Base-by-base conservation (phyloP, 2,329 filamentous ascomycete species). In the Pezicula carpinea region DNA sequence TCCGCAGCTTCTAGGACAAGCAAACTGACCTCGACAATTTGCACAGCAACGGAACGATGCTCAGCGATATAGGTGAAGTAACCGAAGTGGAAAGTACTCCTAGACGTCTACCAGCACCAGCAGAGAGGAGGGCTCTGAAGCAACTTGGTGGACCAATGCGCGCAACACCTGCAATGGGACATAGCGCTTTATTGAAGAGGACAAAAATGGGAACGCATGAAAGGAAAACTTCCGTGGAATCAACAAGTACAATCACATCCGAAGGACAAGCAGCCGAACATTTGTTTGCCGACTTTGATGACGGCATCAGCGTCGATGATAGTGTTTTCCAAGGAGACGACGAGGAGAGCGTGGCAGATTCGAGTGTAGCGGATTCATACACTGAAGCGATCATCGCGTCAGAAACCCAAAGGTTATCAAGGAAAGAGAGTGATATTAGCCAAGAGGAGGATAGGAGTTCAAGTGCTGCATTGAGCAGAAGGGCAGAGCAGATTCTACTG, bases 401-500 rank as follows among this genome's bases (percentile, higher is more conserved):
- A 22, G 59, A 63, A 39, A 58, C 59, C 3, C 50, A 57, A 33
- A 48, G 57, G 22, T 44, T 62, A 31, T 49, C 56, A 10, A 51
- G 42, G 34, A 55, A 41, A 39, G 53, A 58, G 17, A 51, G 42
- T 23, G 64, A 60, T 56, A 67, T 56, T 59, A 66, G 64, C 17
- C 67, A 66, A 39, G 70, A 77, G 3, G 79, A 82, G 47, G 79
- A 86, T 46, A 74, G 76, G 38, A 80, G 85, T 58, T 88, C 88
- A 3, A 88, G 87, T 41, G 82, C 78, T 14, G 82, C 87, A 19
- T 69, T 95, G 53, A 92, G 89, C 64, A 83, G 85, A 56, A 81
- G 89, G 58, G 91, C 91, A 1, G 91, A 96, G 64, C 76, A 91
- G 61, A 96, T 96, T 62, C 75, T 97, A 46, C 89, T 90, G 47